Percentiles rank a stretch among this genome's conserved stretches.
phyloP scores from a whole-genome alignment of 73 alveolate genomes.

The Loxodes magnus region DNA sequence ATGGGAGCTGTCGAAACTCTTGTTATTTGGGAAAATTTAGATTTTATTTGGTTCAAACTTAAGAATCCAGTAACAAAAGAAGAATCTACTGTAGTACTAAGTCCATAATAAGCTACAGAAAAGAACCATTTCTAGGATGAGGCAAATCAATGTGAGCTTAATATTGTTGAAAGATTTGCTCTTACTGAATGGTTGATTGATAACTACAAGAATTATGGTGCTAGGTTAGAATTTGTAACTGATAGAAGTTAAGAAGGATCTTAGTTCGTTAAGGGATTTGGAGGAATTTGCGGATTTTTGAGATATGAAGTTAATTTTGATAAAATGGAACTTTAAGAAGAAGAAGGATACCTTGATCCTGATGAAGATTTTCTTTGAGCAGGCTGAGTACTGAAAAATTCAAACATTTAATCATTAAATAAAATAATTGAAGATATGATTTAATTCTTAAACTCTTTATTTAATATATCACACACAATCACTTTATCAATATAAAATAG shows the following conservation, averaged over 20 bases:
- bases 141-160: conserved; percentile 71
- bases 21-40: conserved; percentile 85
- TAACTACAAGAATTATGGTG: conserved; percentile 81
- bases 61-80: conserved; percentile 36
- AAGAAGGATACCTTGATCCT: conserved; percentile 38
- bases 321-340: conserved; percentile 26
- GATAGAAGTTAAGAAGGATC: conserved; percentile 96
- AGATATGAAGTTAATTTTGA: conserved; percentile 85
- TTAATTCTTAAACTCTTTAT: too few species aligned
- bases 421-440: too few species aligned
- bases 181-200: conserved; percentile 92
- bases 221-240: conserved; percentile 88
- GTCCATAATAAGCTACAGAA: background rate
- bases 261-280: conserved; percentile 95
- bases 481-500: too few species aligned
- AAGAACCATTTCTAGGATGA: conserved; percentile 34
- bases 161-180: conserved; percentile 57
- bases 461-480: too few species aligned
- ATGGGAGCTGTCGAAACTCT: conserved; percentile 82
- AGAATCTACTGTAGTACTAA: conserved; percentile 26
- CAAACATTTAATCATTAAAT: too few species aligned
- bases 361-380: conserved; percentile 49
- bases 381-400: too few species aligned
- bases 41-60: conserved; percentile 46
- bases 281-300: conserved; percentile 98